Evolutionary conservation across 257 asterid genomes (phyloP).

Genomic region (Striga asiatica): DNA sequence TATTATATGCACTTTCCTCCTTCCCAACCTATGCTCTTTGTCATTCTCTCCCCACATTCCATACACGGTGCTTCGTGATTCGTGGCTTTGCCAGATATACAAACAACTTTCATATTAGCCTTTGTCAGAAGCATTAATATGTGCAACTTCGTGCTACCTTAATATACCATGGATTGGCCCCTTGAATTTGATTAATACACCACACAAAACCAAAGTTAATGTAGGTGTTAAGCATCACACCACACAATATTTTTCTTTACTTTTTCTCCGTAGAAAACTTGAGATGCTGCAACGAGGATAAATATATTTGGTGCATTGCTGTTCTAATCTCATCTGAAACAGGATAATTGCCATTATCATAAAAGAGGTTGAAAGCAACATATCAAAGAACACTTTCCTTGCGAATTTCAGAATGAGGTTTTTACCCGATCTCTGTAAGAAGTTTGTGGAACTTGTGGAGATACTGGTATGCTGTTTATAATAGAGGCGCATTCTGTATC

Average conservation of each 20-base stretch:
- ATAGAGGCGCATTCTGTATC: slow-evolving; percentile 5
- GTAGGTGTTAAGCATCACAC: neutral
- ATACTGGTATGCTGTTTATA: slow-evolving; percentile 46
- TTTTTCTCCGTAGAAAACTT: neutral
- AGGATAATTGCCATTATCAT: slow-evolving; percentile 56
- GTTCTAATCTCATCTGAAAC: slow-evolving; percentile 22
- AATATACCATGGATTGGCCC: neutral
- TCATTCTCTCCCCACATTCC: slow-evolving; percentile 7
- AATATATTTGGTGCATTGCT: neutral
- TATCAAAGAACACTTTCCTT: slow-evolving; percentile 50
- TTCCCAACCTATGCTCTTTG: neutral
- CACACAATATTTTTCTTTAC: neutral
- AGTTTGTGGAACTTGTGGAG: slow-evolving; percentile 64
- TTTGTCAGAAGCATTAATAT: neutral
- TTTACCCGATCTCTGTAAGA: slow-evolving; percentile 53
- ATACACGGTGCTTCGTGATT: neutral
- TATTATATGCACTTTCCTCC: neutral
- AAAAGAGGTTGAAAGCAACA: slow-evolving; percentile 56
- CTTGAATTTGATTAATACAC: neutral
- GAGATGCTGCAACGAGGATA: neutral
- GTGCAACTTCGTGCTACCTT: neutral
- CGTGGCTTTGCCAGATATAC: slow-evolving; percentile 1
- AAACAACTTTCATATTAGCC: neutral
- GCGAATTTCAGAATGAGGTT: slow-evolving; percentile 55
- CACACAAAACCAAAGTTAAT: neutral